Base-by-base conservation (phyloP, 2,329 filamentous ascomycete genomes). In the Botrytis byssoidea region DNA sequence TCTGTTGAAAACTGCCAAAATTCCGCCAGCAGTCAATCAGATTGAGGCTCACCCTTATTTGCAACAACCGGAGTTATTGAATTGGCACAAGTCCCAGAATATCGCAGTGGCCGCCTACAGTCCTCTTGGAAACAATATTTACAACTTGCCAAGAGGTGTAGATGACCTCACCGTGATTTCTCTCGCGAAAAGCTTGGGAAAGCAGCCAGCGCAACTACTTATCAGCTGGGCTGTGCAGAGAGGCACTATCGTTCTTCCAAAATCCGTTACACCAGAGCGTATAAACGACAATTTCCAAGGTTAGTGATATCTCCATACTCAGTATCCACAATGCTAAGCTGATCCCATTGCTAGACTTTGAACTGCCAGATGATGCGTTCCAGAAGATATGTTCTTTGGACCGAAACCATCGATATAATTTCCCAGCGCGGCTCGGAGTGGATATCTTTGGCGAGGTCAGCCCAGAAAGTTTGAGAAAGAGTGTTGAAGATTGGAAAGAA, bases 31-130 rank as follows among this genome's bases (percentile, higher is more conserved):
- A 2, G 86, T 87, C 77, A 92, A 92, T 82, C 90, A 92, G 82
- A 89, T 92, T 76, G 90, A 92, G 80, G 89, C 89, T 70, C 90
- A 92, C 80, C 89, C 90, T 2, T 91, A 91, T 78, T 84, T 92
- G 18, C 90, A 91, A 80, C 90, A 89, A 79, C 83, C 83, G 2
- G 84, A 87, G 29, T 82, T 93, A 42, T 81, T 90, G 12, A 83
- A 86, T 22, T 89, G 86, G 81, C 89, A 86, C 82, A 82, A 86
- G 71, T 81, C 85, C 76, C 87, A 91, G 80, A 84, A 84, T 74
- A 91, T 92, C 75, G 83, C 88, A 74, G 81, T 91, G 65, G 87
- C 88, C 78, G 89, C 89, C 7, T 92, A 92, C 82, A 91, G 88
- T 59, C 90, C 90, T 6, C 86, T 92, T 35, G 90, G 86, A 22